Base-by-base conservation (phyloP, 257 asterid genomes). In the Nicotiana obtusifolia region DNA sequence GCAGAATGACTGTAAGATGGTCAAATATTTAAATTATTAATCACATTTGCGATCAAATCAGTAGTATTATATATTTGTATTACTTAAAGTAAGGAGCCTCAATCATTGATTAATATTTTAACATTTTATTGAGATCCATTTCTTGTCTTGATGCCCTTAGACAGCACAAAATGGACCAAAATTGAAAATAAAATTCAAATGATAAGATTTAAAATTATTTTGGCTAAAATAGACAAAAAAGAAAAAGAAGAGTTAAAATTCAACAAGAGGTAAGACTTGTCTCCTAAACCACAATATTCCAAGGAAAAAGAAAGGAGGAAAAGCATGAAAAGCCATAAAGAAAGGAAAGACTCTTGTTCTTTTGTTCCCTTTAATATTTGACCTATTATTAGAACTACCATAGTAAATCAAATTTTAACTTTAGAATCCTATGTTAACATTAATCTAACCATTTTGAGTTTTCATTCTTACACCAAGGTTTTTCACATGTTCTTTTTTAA, bases 111-210 rank as follows among this genome's bases (percentile, higher is more conserved):
- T 75, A 80, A 81, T 84, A 65, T 81, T 81, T 78, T 60, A 71
- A 64, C 44, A 65, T 35, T 78, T 28, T 54, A 82, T 81, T 87
- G 84, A 85, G 89, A 83, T 90, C 88, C 84, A 86, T 86, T 69
- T 81, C 87, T 83, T 88, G 93, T 88, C 87, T 81, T 87, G 67
- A 81, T 84, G 83, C 80, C 82, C 35, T 80, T 71, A 64, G 83
- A 67, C 69, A 69, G 41, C 26, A 37, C 65, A 47, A 61, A 71
- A 81, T 81, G 37, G 64, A 17, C 35, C 80, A 81, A 6, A 59
- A 52, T 62, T 54, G 30, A 31, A 30, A 15, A 67, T 30, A 81
- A 19, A 30, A 67, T 19, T 47, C 22, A 65, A 26, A 64, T 15
- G 33, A 81, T 31, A 47, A 28, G 16, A 37, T 30, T 49, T 64